A percentile compares a stretch with the other conserved stretches of the same genome.
Conservation (phyloP, 352 stramenopile genomes). For the Plasmopara muralis region DNA sequence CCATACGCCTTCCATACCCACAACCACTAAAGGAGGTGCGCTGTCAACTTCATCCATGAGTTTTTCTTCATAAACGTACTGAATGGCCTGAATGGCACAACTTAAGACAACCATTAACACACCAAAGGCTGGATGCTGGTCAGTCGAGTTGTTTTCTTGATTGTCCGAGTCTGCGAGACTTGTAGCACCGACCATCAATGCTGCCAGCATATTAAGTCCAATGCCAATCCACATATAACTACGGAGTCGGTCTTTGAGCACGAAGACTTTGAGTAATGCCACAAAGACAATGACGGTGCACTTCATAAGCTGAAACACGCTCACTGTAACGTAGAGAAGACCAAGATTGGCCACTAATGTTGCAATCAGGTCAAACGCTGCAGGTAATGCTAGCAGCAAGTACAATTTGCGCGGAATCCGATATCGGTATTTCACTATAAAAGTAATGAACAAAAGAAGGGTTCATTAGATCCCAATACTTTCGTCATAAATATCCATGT, state of each 20-base stretch:
- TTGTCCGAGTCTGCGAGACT: conserved; percentile 83
- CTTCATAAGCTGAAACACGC: conserved; percentile 87
- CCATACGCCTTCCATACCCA: conserved; percentile 96
- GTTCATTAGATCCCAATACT: neutral
- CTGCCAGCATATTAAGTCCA: conserved; percentile 89
- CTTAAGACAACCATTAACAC: conserved; percentile 93
- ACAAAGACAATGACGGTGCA: conserved; percentile 96
- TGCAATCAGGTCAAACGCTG: conserved; percentile 90
- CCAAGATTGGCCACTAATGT: conserved; percentile 94
- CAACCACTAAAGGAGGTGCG: conserved; percentile 89
- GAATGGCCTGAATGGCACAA: conserved; percentile 90
- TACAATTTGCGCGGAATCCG: conserved; percentile 90
- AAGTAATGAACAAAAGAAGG: neutral
- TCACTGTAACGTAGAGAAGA: conserved; percentile 88
- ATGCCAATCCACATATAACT: conserved; percentile 97
- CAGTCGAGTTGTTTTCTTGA: conserved; percentile 49
- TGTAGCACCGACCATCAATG: conserved; percentile 91
- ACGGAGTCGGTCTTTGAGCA: conserved; percentile 85
- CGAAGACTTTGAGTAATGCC: conserved; percentile 93
- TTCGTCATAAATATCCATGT: neutral
- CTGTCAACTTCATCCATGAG: conserved; percentile 92
- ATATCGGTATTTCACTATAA: conserved; percentile 60
- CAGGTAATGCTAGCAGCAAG: conserved; percentile 88
- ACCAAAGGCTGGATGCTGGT: conserved; percentile 79
- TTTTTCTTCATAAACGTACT: conserved; percentile 98